Evolutionary conservation across 257 asterid species (phyloP), one percentile per base, ranked within the genome.

Genomic region (Gynochthodes officinalis): DNA sequence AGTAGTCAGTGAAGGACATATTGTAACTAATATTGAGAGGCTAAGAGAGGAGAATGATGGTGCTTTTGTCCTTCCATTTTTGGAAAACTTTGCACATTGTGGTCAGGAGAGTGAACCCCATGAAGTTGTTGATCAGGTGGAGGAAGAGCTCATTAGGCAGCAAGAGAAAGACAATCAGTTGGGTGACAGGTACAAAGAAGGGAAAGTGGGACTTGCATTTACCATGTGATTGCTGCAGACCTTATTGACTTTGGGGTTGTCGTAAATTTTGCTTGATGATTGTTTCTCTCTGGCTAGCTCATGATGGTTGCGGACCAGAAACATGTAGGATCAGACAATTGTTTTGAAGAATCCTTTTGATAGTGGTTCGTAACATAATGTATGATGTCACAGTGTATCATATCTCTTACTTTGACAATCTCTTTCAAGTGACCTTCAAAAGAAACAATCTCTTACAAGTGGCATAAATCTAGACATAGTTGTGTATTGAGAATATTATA

Each of bases 1-100:
- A 32, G 76, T 54, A 42, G 27, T 54, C n/a, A 77, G 71, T 68
- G 92, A 39, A 21, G 52, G 39, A 64, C 30, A 39, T 64, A 28
- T 21, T 69, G 77, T 39, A 14, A 54, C 25, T 66, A 25, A 33
- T 10, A 5, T 63, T 55, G 81, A 77, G 64, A 68, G 64, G 55
- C 67, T 23, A 62, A 70, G 74, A 35, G 76, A 57, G 44, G 40
- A 52, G 19, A 75, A 69, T 67, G 90, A 77, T 62, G 91, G 91
- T 37, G 92, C 78, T 80, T 90, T 92, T 84, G 89, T 85, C 23
- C 55, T 88, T 73, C 89, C 84, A 21, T 78, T 87, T 68, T 69
- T 90, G 73, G 87, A 83, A 82, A 77, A 81, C 23, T 74, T 54
- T 71, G 74, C 79, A 27, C 68, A 61, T 21, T 52, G 63, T 2